Base-by-base conservation (phyloP, 441 rosid genomes). In the Codiaeum variegatum region DNA sequence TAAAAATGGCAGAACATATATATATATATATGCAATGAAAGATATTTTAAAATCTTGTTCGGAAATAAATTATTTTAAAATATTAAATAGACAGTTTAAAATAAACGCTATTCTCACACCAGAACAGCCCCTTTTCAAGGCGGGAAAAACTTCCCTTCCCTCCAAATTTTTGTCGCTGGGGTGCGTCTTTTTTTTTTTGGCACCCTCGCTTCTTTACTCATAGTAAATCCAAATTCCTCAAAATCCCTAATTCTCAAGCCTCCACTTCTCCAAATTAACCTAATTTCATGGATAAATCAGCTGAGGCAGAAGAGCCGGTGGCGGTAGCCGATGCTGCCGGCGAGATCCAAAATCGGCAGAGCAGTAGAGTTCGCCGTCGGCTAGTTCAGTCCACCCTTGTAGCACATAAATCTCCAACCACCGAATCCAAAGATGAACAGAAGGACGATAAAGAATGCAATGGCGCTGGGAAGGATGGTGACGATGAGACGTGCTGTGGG, bases 311-410 rank as follows among this genome's bases (percentile, higher is more conserved):
- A 34, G 58, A 66, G 65, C 78, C 70, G 63, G 18, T 62, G 47
- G 51, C 69, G 78, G 76, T 9, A 21, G 38, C 29, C 11, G 16
- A 26, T 11, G 44, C 46, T 24, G 56, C 28, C 0, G 66, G 42
- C 15, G 70, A 42, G 56, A 73, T 61, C 66, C 81, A 59, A 44
- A 81, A 63, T 29, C 73, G 72, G 58, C 80, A 74, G 34, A 83
- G 81, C 78, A 81, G 75, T 74, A 80, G 62, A 66, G 80, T 71
- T 54, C 88, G 88, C 52, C 91, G 92, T 77, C 85, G 86, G 67
- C 71, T 91, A 77, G 84, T 93, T 52, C 98, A 93, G 89, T 84
- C 94, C 70, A 88, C 92, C 49, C 76, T 93, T 77, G 73, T 89
- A 64, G 86, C 90, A 9, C 86, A 75, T 51, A 90, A 79, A 74